Evolutionary conservation across 2,329 filamentous ascomycete species (phyloP), one percentile per base, ranked within the genome.

Genomic region (Orbilia blumenaviensis): DNA sequence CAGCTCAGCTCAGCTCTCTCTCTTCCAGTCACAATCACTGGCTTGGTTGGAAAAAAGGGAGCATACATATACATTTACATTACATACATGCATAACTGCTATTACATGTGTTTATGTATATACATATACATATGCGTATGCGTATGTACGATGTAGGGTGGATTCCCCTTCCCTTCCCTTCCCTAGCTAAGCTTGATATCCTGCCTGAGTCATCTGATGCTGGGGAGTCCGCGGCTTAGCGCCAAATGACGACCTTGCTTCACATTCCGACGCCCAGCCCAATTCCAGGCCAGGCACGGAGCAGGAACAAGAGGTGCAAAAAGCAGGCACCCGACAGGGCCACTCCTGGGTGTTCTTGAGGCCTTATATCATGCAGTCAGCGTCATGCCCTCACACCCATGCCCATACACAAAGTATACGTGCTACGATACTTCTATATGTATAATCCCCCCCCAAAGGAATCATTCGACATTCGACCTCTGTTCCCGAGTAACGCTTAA

Each of bases 141-240:
- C n/a, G n/a, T n/a, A n/a, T n/a, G n/a, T n/a, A n/a, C n/a, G n/a
- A n/a, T n/a, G n/a, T n/a, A n/a, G n/a, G n/a, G n/a, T n/a, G n/a
- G n/a, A n/a, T n/a, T n/a, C n/a, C n/a, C n/a, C n/a, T n/a, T n/a
- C n/a, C n/a, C n/a, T n/a, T n/a, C n/a, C n/a, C n/a, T n/a, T n/a
- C n/a, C n/a, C n/a, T n/a, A n/a, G n/a, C 52, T 36, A 36, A 56
- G 32, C 52, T 38, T 12, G 29, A 12, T 18, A 27, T 56, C 18
- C 21, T 38, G 29, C 66, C 46, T 71, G 66, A 71, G 66, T 71
- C 66, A 71, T 71, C 66, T 71, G 66, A 71, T 56, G 46, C 44
- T 34, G 12, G 16, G 52, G 3, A n/a, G 29, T 54, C 16, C 44
- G 23, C 27, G 44, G 18, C 34, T 23, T 67, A 62, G 66, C 66